These are phyloP conservation scores for Rheum nobile DNA, from an alignment of 148 eudicot genomes.

Conservation along the genomic window DNA sequence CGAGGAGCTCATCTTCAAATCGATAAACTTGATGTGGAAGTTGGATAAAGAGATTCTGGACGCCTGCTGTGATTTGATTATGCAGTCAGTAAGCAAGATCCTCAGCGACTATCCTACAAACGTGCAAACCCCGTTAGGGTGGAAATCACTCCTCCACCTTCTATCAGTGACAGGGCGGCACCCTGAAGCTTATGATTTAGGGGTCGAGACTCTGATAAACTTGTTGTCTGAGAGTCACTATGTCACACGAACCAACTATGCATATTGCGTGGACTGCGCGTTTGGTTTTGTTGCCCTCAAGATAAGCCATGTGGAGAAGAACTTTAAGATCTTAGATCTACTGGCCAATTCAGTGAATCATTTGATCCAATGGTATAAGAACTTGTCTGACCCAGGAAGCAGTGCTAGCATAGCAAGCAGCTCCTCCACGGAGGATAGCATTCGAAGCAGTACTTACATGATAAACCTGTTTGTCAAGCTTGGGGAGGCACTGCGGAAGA, in stretches of 20 bases:
- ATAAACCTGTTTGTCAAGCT: slow-evolving; percentile 51
- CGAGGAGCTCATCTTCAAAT: slow-evolving; percentile 70
- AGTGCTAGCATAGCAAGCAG: slow-evolving; percentile 35
- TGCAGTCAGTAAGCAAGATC: slow-evolving; percentile 39
- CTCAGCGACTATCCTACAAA: slow-evolving; percentile 42
- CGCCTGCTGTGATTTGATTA: slow-evolving; percentile 46
- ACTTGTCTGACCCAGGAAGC: slow-evolving; percentile 58
- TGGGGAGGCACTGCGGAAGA: slow-evolving; percentile 67
- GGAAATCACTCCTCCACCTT: slow-evolving; percentile 66
- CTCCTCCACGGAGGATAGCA: slow-evolving; percentile 36
- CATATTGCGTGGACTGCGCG: slow-evolving; percentile 68
- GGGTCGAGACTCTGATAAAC: slow-evolving; percentile 47
- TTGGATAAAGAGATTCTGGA: slow-evolving; percentile 71
- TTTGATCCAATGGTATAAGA: slow-evolving; percentile 56
- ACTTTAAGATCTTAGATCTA: slow-evolving; percentile 52
- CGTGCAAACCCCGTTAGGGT: slow-evolving; percentile 55
- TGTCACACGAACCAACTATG: slow-evolving; percentile 40
- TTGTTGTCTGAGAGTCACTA: slow-evolving; percentile 35
- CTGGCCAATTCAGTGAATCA: slow-evolving; percentile 63
- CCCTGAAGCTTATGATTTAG: slow-evolving; percentile 65
- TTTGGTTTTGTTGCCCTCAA: slow-evolving; percentile 67
- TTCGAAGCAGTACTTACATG: slow-evolving; percentile 19
- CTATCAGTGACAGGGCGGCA: slow-evolving; percentile 59
- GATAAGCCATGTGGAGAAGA: slow-evolving; percentile 66
- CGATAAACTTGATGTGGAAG: slow-evolving; percentile 76